Percentiles rank a stretch among this genome's conserved stretches.
These are phyloP conservation scores for Fusarium sp. DNA, from an alignment of 2,329 filamentous ascomycete genomes.

Conservation along the genomic window DNA sequence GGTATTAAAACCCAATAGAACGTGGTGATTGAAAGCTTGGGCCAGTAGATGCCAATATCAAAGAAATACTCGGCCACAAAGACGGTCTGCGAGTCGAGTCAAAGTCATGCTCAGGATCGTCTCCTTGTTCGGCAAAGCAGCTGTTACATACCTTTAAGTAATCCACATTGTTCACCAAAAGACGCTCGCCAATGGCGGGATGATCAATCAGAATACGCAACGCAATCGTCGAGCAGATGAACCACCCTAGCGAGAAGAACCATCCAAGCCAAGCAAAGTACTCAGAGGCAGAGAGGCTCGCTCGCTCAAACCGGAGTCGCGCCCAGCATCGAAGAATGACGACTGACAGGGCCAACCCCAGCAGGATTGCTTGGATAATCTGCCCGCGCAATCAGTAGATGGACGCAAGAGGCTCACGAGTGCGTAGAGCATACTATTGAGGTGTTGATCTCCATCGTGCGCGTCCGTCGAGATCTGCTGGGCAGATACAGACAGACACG, in stretches of 20 bases:
- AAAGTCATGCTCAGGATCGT: background rate
- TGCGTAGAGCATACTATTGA: background rate
- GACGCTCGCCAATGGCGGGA: background rate
- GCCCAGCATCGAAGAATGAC: conserved; percentile 14
- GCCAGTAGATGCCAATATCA: conserved; percentile 11
- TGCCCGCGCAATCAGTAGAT: background rate
- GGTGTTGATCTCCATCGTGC: background rate
- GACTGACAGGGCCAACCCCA: background rate
- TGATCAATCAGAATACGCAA: background rate
- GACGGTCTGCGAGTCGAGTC: background rate
- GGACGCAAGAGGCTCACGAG: too few relatives aligned
- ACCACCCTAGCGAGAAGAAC: conserved; percentile 5
- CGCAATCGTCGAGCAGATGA: conserved; percentile 5
- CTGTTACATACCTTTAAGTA: conserved; percentile 1
- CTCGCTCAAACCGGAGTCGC: background rate
- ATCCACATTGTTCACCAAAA: background rate
- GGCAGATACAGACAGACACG: background rate
- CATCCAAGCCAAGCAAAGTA: conserved; percentile 10
- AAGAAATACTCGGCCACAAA: conserved; percentile 14
- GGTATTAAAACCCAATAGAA: conserved; percentile 27
- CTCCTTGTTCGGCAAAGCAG: background rate
- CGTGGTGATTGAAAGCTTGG: conserved; percentile 8
- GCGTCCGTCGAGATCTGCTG: background rate
- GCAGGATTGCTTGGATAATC: background rate
- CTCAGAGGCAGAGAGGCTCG: background rate